phyloP scores from a whole-genome alignment of 106 monocot genomes.

The Vanilla planifolia region DNA sequence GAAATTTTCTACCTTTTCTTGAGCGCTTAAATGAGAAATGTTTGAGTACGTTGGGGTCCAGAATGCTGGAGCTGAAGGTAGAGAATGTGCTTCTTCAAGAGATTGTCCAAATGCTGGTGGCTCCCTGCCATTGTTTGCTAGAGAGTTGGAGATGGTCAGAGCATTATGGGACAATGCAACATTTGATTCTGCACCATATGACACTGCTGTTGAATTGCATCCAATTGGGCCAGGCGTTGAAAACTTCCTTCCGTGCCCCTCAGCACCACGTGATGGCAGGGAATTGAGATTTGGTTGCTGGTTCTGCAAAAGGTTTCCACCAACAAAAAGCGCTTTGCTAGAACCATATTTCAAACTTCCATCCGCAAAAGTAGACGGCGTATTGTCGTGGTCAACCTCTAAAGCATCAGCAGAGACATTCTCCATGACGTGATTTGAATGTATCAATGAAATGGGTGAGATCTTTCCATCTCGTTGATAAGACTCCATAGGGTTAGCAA shows the following conservation, averaged over 20 bases:
- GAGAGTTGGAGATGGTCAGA: constrained; percentile 24
- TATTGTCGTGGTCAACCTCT: constrained; percentile 8
- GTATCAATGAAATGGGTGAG: constrained; percentile 13
- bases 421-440: constrained; percentile 18
- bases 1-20: constrained; percentile 17
- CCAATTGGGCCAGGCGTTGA: constrained; percentile 3
- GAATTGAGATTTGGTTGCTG: not conserved
- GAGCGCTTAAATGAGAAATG: constrained; percentile 14
- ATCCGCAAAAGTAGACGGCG: constrained; percentile 13
- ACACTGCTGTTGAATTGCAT: constrained; percentile 10
- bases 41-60: constrained; percentile 29
- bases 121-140: constrained; percentile 24
- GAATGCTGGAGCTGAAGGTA: constrained; percentile 20
- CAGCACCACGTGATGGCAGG: constrained; percentile 4
- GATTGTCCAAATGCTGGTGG: constrained; percentile 21
- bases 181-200: constrained; percentile 29
- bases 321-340: constrained; percentile 10
- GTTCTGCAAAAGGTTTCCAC: constrained; percentile 13
- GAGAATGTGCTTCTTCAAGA: constrained; percentile 20
- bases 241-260: constrained; percentile 13
- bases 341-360: constrained; percentile 19
- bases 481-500: constrained; percentile 13
- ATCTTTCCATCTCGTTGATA: constrained; percentile 20
- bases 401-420: constrained; percentile 15
- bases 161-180: constrained; percentile 11